Evolutionary conservation across 306 rosid species (phyloP).

Genomic region (Vachellia pachyceras): DNA sequence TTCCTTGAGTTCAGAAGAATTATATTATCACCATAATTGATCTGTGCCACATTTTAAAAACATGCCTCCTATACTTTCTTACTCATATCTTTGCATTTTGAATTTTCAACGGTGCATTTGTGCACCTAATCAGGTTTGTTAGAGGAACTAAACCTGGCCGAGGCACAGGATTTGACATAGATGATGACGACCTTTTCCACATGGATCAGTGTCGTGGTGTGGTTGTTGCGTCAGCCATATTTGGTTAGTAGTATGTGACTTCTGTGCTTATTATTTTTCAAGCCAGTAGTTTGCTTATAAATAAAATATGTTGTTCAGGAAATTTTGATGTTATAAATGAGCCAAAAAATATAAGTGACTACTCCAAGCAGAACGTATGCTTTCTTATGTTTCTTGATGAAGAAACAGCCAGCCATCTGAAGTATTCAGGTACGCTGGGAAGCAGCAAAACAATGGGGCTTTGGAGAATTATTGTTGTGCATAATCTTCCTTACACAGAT

Average conservation of each 20-base stretch:
- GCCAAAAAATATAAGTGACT: conserved; percentile 69
- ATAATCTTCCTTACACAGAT: conserved; percentile 78
- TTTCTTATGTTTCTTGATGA: conserved; percentile 91
- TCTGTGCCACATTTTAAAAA: conserved; percentile 7
- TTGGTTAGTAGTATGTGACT: conserved; percentile 59
- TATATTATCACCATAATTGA: conserved; percentile 30
- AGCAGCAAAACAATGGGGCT: conserved; percentile 70
- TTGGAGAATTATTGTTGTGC: conserved; percentile 84
- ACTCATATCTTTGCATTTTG: conserved; percentile 35
- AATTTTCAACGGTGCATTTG: conserved; percentile 40
- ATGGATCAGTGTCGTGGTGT: conserved; percentile 92
- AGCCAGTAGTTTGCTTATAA: conserved; percentile 39
- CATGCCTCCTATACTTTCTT: background rate
- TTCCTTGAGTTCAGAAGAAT: conserved; percentile 6
- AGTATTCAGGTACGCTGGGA: conserved; percentile 60
- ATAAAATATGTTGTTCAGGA: conserved; percentile 54
- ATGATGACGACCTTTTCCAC: conserved; percentile 68
- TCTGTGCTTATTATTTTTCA: conserved; percentile 19
- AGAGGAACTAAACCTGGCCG: conserved; percentile 84
- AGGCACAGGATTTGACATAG: conserved; percentile 88
- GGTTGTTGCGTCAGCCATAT: conserved; percentile 95
- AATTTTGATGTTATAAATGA: conserved; percentile 92
- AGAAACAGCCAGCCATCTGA: conserved; percentile 70
- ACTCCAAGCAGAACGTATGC: conserved; percentile 79
- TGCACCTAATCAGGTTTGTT: conserved; percentile 67